These are phyloP conservation scores for Phytophthora brassicae DNA, from an alignment of 352 stramenopile species.

Conservation along the genomic window DNA sequence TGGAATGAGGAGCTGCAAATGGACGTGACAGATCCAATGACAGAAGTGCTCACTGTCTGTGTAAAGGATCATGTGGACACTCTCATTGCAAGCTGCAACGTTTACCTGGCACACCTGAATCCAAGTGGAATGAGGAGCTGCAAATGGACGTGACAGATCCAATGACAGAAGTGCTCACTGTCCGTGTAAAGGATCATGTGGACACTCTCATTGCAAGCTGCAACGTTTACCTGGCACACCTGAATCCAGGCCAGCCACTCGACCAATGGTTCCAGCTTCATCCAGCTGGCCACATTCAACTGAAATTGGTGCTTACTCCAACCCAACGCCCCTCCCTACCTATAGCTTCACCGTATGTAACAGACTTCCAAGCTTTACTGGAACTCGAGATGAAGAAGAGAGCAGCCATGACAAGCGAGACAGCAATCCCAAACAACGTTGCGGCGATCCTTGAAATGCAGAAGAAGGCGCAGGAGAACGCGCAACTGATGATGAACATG, in stretches of 20 bases:
- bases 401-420: background rate
- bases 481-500: slow-evolving; percentile 13
- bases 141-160: slow-evolving; percentile 11
- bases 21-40: background rate
- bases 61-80: slow-evolving; percentile 23
- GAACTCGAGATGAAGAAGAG: slow-evolving; percentile 15
- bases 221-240: slow-evolving; percentile 44
- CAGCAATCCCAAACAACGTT: slow-evolving; percentile 9
- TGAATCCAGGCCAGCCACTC: slow-evolving; percentile 28
- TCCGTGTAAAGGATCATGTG: slow-evolving; percentile 22
- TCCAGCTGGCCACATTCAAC: slow-evolving; percentile 37
- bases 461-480: slow-evolving; percentile 17
- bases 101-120: slow-evolving; percentile 42
- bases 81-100: slow-evolving; percentile 43
- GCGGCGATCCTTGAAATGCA: slow-evolving; percentile 10
- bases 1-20: slow-evolving; percentile 30
- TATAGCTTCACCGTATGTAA: slow-evolving; percentile 9
- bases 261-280: slow-evolving; percentile 52
- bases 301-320: slow-evolving; percentile 32
- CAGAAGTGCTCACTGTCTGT: slow-evolving; percentile 21
- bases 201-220: slow-evolving; percentile 38
- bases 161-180: slow-evolving; percentile 15
- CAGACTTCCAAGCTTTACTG: slow-evolving; percentile 14
- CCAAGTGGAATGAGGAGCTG: slow-evolving; percentile 18
- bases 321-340: slow-evolving; percentile 7